Conservation (phyloP, 2,329 filamentous ascomycete species). For the Penicillium brevicompactum region DNA sequence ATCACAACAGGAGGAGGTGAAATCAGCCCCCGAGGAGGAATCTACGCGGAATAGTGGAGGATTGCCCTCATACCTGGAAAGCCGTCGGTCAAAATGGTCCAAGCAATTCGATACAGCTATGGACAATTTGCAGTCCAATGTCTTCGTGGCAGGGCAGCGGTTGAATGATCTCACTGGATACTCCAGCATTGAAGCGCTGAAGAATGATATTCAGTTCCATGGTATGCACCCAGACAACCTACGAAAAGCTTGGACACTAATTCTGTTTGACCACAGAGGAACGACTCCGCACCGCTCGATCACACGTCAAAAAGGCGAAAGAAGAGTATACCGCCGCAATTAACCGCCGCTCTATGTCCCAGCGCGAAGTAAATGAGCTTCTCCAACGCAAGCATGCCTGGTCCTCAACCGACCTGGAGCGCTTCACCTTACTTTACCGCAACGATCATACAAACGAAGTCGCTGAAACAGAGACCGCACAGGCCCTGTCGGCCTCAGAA, state of each 20-base stretch:
- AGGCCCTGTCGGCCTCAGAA: constrained; percentile 74
- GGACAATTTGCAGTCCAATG: constrained; percentile 84
- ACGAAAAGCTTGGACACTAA: constrained; percentile 1
- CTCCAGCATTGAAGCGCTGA: constrained; percentile 83
- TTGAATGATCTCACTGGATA: constrained; percentile 96
- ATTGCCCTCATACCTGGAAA: constrained; percentile 41
- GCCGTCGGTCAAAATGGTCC: constrained; percentile 58
- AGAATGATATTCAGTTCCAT: constrained; percentile 72
- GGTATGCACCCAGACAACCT: constrained; percentile 42
- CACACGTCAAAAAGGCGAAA: constrained; percentile 70
- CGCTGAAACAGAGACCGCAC: constrained; percentile 71
- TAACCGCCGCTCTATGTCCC: constrained; percentile 78
- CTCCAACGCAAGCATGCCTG: constrained; percentile 93
- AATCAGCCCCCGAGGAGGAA: constrained; percentile 10
- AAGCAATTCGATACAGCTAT: constrained; percentile 72
- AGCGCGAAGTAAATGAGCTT: constrained; percentile 92
- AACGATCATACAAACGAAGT: constrained; percentile 93
- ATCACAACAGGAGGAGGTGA: constrained; percentile 16
- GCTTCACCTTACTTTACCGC: constrained; percentile 90
- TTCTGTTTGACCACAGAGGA: constrained; percentile 47
- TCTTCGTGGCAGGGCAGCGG: constrained; percentile 81
- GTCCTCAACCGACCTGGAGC: constrained; percentile 83
- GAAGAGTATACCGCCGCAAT: constrained; percentile 80
- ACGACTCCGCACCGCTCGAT: constrained; percentile 57
- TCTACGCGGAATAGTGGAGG: constrained; percentile 17